Base-by-base conservation (phyloP, 768 basidiomycete species). In the Stropharia rugosoannulata region DNA sequence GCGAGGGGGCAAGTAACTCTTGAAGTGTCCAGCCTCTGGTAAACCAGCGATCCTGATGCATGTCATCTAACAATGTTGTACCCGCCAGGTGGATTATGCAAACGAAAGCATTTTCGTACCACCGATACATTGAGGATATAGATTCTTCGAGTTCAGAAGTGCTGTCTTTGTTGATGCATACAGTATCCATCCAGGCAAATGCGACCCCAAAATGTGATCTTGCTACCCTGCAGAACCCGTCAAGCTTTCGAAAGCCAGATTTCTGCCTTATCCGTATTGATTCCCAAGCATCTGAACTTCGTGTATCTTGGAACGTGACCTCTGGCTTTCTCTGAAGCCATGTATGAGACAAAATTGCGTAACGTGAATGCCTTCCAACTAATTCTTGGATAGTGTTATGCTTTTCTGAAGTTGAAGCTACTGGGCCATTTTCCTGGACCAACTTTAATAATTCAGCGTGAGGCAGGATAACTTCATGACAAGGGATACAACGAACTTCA, bases 1-100 rank as follows among this genome's bases (percentile, higher is more conserved):
- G 9, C 13, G 13, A n/a, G 2, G 46, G 40, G 4, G 54, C 54
- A 5, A 55, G 15, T 9, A 55, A 47, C 32, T 55, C 54, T 32
- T 55, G 54, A 36, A 55, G 38, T 2, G 54, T 55, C 54, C 54
- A 55, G 11, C 54, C 54, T 15, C 54, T 37, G 4, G 1, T 39
- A 19, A 55, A 55, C 46, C 54, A 49, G 2, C 22, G 25, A 40
- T 25, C 36, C 7, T 27, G 12, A 7, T 35, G 18, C 38, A 55
- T 29, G 25, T 15, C 11, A 2, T n/a, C 54, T 35, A 42, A 1
- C 7, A 5, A 16, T 22, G 22, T 22, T 4, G 22, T 22, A 16
- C 11, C 25, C 25, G 27, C 39, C 6, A 32, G 41, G 5, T 9
- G 25, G 13, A 22, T 40, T 5, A 40, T 39, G 38, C 50, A 40